Evolutionary conservation across 495 filamentous ascomycete genomes (phyloP).

Genomic region (Daldinia childiae): DNA sequence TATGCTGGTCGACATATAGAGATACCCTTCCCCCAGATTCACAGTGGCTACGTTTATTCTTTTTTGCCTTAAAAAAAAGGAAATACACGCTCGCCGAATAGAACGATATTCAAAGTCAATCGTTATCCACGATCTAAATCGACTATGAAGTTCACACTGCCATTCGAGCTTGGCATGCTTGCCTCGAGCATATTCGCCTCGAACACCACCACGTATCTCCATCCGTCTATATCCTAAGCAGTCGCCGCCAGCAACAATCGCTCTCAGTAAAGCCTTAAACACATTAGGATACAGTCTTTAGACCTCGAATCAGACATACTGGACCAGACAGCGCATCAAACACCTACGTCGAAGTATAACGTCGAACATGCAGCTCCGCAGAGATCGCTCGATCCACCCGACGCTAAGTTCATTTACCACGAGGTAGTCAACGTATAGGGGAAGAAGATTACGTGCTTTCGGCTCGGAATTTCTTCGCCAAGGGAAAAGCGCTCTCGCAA

Average conservation of each 20-base stretch:
- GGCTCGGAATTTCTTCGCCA: conserved; percentile 16
- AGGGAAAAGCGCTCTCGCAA: conserved; percentile 4
- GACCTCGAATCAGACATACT: not conserved
- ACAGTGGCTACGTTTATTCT: not conserved
- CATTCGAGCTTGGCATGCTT: conserved; percentile 15
- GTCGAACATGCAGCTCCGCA: conserved; percentile 21
- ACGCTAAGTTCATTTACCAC: conserved; percentile 42
- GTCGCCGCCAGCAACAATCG: conserved; percentile 25
- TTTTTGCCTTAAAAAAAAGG: not conserved
- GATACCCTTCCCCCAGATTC: not conserved
- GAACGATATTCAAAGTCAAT: not conserved
- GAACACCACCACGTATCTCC: conserved; percentile 5
- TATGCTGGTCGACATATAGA: not conserved
- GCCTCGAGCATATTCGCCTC: conserved; percentile 7
- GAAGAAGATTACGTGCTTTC: conserved; percentile 3
- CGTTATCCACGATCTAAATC: not conserved
- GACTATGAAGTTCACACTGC: not conserved
- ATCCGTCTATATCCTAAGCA: conserved; percentile 40
- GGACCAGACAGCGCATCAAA: conserved; percentile 1
- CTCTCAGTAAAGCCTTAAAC: conserved; percentile 37
- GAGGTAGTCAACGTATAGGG: not conserved
- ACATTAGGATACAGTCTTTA: conserved; percentile 39
- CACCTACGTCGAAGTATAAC: conserved; percentile 40
- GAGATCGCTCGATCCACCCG: conserved; percentile 33
- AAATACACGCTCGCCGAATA: not conserved